Base-by-base conservation (phyloP, 2,329 filamentous ascomycete species). In the Tolypocladium ovalisporum region DNA sequence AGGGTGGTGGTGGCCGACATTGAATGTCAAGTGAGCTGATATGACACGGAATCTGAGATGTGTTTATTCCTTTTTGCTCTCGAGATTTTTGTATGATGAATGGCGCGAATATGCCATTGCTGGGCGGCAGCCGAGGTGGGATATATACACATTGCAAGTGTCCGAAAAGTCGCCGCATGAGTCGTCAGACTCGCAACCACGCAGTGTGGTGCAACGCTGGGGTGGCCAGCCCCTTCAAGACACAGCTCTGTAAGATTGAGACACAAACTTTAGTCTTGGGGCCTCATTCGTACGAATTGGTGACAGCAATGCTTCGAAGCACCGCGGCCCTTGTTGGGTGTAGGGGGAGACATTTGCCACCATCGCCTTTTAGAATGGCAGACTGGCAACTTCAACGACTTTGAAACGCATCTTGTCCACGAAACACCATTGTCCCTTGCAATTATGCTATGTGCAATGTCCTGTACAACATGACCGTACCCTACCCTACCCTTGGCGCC, bases 141-240 rank as follows among this genome's bases (percentile, higher is more conserved):
- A 39, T 56, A 55, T 42, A 29, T 54, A n/a, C n/a, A 44, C 44
- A 1, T 35, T 10, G 10, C 24, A 69, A 71, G 59, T 73, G 66
- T 22, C 56, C 56, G 32, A 75, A 66, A 63, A 63, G 60, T 63
- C 56, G 42, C 57, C 55, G 59, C 47, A 34, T 36, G 47, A 13
- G 27, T 34, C 27, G 12, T 4, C 8, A 12, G 12, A 8, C 42
- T 47, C 42, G 12, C 13, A 29, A 9, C 13, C 42, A 15, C 22
- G 22, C 24, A 29, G 6, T 17, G 24, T 10, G 17, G 6, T 17
- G 44, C 27, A 32, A 32, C 1, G 7, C 27, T 29, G 2, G 44
- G 12, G 2, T 13, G 15, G 2, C 15, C 19, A n/a, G 6, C 19
- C n/a, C n/a, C 2, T 49, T n/a, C 27, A 27, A 49, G 27, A 32